These are phyloP conservation scores for Colletotrichum eremochloae DNA, from an alignment of 2,329 filamentous ascomycete genomes.

Conservation along the genomic window DNA sequence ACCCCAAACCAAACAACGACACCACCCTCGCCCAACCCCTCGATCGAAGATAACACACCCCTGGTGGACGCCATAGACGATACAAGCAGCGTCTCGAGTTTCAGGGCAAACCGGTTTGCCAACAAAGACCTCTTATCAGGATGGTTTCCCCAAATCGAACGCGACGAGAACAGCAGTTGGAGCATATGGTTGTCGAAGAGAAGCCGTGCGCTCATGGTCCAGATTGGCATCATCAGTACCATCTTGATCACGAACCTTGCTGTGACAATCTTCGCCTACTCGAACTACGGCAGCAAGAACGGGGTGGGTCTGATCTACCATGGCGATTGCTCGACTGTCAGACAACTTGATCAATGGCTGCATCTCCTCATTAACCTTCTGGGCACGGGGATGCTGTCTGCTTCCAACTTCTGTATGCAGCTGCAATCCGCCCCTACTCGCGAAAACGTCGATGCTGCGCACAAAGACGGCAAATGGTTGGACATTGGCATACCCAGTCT, in stretches of 20 bases:
- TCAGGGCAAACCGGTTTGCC: background rate
- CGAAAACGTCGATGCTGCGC: slow-evolving; percentile 53
- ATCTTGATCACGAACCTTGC: slow-evolving; percentile 44
- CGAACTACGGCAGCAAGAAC: slow-evolving; percentile 40
- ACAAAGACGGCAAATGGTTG: slow-evolving; percentile 56
- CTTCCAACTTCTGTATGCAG: slow-evolving; percentile 52
- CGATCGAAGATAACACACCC: background rate
- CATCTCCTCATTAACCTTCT: slow-evolving; percentile 51
- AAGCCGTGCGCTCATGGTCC: slow-evolving; percentile 44
- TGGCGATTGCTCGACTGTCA: slow-evolving; percentile 46
- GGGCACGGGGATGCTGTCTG: slow-evolving; percentile 47
- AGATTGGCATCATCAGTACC: slow-evolving; percentile 46
- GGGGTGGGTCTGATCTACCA: slow-evolving; percentile 47
- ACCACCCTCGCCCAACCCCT: background rate
- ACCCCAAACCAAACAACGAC: background rate
- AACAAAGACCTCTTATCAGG: slow-evolving; percentile 2
- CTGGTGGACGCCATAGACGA: background rate
- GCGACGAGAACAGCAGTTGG: slow-evolving; percentile 38
- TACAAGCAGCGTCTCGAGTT: background rate
- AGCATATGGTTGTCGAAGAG: slow-evolving; percentile 44
- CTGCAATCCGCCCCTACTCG: slow-evolving; percentile 49
- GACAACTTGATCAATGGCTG: slow-evolving; percentile 41
- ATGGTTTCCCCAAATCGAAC: slow-evolving; percentile 47
- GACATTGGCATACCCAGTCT: slow-evolving; percentile 56
- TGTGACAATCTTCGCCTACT: slow-evolving; percentile 44